Conservation (phyloP, 177 flowering plant genomes). For the Vitis hybrid region DNA sequence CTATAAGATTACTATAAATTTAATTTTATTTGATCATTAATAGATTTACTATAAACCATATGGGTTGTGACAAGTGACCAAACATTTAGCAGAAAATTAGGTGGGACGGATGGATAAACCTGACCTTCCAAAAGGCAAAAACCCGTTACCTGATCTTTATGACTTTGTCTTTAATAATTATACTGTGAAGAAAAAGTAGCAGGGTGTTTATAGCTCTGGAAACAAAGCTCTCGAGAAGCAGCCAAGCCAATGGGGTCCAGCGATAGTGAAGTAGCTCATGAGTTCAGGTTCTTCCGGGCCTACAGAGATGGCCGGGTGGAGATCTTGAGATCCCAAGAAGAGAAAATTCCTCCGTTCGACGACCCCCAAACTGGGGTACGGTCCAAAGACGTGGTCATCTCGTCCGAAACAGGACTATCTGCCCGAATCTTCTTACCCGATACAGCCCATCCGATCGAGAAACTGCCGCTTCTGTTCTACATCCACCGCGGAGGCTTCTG, state of each 20-base stretch:
- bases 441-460: neutral
- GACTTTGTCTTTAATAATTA: too few relatives aligned
- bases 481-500: conserved; percentile 5
- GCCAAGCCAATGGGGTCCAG: neutral
- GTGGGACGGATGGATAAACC: too few relatives aligned
- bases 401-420: neutral
- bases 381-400: conserved; percentile 6
- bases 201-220: too few relatives aligned
- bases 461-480: neutral
- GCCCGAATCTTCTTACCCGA: conserved; percentile 1
- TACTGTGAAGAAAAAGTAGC: too few relatives aligned
- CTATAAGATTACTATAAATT: too few relatives aligned
- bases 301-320: conserved; percentile 21
- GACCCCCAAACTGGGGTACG: conserved; percentile 13
- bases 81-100: too few relatives aligned
- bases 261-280: conserved; percentile 5
- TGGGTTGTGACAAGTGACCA: too few relatives aligned
- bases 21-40: too few relatives aligned
- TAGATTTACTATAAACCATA: too few relatives aligned
- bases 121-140: too few relatives aligned
- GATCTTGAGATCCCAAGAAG: conserved; percentile 7
- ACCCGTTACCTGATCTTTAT: too few relatives aligned
- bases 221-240: too few relatives aligned
- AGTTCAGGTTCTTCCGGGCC: conserved; percentile 21
- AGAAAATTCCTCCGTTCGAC: conserved; percentile 9